Conservation (phyloP, 148 eudicot genomes). For the Chenopodium berlandieri region DNA sequence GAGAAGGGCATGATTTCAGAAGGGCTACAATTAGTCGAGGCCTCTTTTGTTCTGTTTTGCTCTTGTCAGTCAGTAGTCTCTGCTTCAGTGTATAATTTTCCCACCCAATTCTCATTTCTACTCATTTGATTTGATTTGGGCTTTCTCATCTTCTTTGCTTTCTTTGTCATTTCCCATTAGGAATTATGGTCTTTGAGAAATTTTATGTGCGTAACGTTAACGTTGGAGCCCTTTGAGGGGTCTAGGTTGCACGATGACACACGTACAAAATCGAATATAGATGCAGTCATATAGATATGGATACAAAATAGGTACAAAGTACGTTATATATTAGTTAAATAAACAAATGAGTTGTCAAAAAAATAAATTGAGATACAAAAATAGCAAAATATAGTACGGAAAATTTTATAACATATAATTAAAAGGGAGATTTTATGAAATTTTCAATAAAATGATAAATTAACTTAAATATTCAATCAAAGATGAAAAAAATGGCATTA, state of each 20-base stretch:
- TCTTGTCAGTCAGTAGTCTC: not conserved
- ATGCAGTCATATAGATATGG: no score
- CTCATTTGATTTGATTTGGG: slow-evolving; percentile 24
- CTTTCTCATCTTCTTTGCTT: not conserved
- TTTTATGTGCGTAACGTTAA: not conserved
- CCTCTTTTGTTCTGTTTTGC: slow-evolving; percentile 13
- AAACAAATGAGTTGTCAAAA: no score
- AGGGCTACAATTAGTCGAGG: slow-evolving; percentile 23
- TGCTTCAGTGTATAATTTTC: not conserved
- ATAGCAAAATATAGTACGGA: no score
- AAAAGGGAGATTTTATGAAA: no score
- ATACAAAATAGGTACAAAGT: no score
- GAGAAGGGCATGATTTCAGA: slow-evolving; percentile 8
- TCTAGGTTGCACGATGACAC: not conserved
- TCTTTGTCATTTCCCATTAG: slow-evolving; percentile 31
- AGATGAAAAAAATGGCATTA: no score
- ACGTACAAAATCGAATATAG: no score
- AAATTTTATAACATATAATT: no score
- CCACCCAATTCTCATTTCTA: slow-evolving; percentile 2
- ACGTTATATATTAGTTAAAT: no score
- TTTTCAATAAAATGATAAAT: no score
- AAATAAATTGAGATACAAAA: no score
- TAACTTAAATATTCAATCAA: no score
- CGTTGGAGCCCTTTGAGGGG: not conserved
- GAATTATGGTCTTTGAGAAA: slow-evolving; percentile 15